Percentiles rank a stretch among this genome's conserved stretches.
Evolutionary conservation across 2,329 filamentous ascomycete genomes (phyloP).

Genomic region (Colletotrichum nymphaeae): DNA sequence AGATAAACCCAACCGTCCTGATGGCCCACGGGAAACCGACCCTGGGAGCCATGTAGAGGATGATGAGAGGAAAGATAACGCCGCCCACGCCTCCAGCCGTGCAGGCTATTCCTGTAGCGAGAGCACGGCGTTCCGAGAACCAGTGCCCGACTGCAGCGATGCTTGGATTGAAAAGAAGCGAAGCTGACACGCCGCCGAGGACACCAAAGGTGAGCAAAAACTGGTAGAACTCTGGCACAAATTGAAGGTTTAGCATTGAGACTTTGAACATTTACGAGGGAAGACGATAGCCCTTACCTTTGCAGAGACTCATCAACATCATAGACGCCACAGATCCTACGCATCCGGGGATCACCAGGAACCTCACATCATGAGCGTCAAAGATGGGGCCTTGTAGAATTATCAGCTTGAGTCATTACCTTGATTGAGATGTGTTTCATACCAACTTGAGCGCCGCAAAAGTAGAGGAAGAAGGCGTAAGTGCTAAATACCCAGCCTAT

Average conservation of each 20-base stretch:
- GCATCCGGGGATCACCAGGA: slow-evolving; percentile 69
- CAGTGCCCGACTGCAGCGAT: slow-evolving; percentile 76
- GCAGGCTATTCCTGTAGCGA: slow-evolving; percentile 76
- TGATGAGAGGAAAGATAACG: slow-evolving; percentile 58
- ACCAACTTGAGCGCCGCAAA: slow-evolving; percentile 76
- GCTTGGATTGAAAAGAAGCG: slow-evolving; percentile 76
- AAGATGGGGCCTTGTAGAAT: slow-evolving; percentile 67
- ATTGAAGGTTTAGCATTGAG: not conserved
- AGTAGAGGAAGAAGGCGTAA: slow-evolving; percentile 77
- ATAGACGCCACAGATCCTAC: slow-evolving; percentile 65
- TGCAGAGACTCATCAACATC: slow-evolving; percentile 70
- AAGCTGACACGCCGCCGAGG: slow-evolving; percentile 73
- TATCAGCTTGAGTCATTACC: not conserved
- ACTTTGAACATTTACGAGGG: too few species aligned
- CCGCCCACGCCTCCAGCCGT: slow-evolving; percentile 72
- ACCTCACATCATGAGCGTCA: slow-evolving; percentile 72
- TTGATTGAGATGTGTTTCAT: not conserved
- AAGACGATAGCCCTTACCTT: slow-evolving; percentile 43
- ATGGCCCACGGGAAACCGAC: slow-evolving; percentile 48
- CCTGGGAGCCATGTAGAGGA: slow-evolving; percentile 40
- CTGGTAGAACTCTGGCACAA: slow-evolving; percentile 69
- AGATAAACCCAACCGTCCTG: slow-evolving; percentile 44
- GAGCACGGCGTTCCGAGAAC: slow-evolving; percentile 72
- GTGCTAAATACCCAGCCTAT: slow-evolving; percentile 81
- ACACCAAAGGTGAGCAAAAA: slow-evolving; percentile 78